phyloP scores from a whole-genome alignment of 441 rosid species.

The Adansonia gregorii region DNA sequence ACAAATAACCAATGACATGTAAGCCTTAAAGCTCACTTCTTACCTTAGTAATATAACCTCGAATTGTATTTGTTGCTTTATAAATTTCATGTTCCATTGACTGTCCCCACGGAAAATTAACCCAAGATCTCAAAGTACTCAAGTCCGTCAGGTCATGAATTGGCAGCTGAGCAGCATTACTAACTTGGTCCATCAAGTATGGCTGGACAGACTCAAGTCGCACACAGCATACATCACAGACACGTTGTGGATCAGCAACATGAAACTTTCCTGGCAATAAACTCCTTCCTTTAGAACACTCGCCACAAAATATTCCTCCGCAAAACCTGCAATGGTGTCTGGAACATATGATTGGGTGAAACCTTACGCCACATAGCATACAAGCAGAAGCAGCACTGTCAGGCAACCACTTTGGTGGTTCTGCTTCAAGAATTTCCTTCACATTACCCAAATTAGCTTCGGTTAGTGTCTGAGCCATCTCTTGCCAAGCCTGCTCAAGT shows the following conservation, averaged over 20 bases:
- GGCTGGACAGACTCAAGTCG: slow-evolving; percentile 89
- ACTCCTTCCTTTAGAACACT: slow-evolving; percentile 92
- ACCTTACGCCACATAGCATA: slow-evolving; percentile 80
- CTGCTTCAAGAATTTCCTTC: slow-evolving; percentile 66
- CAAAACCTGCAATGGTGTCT: slow-evolving; percentile 97
- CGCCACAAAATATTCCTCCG: slow-evolving; percentile 85
- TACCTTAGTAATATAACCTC: slow-evolving; percentile 69
- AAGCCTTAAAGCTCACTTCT: slow-evolving; percentile 24
- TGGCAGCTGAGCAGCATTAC: slow-evolving; percentile 88
- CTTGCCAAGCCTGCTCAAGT: slow-evolving; percentile 95
- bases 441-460: slow-evolving; percentile 71
- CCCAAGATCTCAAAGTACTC: slow-evolving; percentile 97
- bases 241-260: slow-evolving; percentile 75
- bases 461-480: slow-evolving; percentile 88
- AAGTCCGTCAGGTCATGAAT: slow-evolving; percentile 91
- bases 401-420: slow-evolving; percentile 76
- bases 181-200: slow-evolving; percentile 88
- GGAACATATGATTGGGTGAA: slow-evolving; percentile 93
- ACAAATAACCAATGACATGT: neutral
- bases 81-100: slow-evolving; percentile 91
- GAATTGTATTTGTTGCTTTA: slow-evolving; percentile 79
- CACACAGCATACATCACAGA: slow-evolving; percentile 92
- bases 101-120: slow-evolving; percentile 96
- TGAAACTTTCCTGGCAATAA: slow-evolving; percentile 80
- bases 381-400: slow-evolving; percentile 87